Evolutionary conservation across 2,329 filamentous ascomycete genomes (phyloP), one percentile per base, ranked within the genome.

Genomic region (Fusarium armeniacum): DNA sequence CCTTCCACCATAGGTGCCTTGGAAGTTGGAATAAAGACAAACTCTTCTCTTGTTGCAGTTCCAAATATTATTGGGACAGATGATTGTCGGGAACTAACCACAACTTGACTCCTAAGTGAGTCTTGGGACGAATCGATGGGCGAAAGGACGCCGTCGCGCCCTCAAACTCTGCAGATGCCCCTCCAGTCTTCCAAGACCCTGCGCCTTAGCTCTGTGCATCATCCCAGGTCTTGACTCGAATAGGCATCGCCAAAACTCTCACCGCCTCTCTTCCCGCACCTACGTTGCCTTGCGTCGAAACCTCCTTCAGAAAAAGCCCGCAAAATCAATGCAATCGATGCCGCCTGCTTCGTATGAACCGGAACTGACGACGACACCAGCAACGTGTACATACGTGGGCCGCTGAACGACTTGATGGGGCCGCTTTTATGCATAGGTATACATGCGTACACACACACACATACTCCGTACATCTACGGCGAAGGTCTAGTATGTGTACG

Each of bases 211-310:
- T 69, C 64, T 65, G 69, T 74, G 69, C 70, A 72, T 71, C 58
- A 70, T 71, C 49, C 65, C 56, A 68, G 62, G 32, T 45, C 68
- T 69, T 70, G 62, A 56, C 73, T 70, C 52, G 44, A 75, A 75
- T 51, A 55, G 73, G 73, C 50, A 75, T 75, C 72, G 73, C 52
- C 61, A 67, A 28, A 74, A 58, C 68, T 63, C 62, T 75, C 73
- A 75, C 73, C 73, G 73, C 73, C 67, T 75, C 71, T 35, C 45
- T 22, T 36, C 30, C 59, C 22, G 24, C 50, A 20, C 59, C 20
- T 50, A 50, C 64, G 36, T 49, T 65, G 55, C 58, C 49, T 58
- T 64, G 53, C 58, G 57, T 55, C 69, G 45, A 65, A 69, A 49
- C 44, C 44, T 71, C 40, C 51, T 47, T 54, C 40, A 65, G 68